Conservation (phyloP, 1,284 basidiomycete species). For the Heterobasidion occidentale region DNA sequence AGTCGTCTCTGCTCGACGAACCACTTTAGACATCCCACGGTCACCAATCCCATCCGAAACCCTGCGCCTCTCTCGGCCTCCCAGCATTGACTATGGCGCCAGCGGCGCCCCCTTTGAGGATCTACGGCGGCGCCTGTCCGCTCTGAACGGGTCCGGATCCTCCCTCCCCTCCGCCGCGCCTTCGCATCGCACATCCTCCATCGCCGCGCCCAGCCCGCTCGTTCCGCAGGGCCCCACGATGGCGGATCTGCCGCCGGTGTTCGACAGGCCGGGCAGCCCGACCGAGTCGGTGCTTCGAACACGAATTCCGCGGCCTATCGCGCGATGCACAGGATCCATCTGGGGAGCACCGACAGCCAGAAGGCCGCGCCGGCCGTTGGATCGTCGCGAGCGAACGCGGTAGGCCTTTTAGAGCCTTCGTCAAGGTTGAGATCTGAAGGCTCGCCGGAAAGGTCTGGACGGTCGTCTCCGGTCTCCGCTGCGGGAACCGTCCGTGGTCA, state of each 20-base stretch:
- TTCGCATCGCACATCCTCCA: slow-evolving; percentile 33
- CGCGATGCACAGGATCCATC: slow-evolving; percentile 52
- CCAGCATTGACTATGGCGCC: slow-evolving; percentile 34
- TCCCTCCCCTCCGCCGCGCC: slow-evolving; percentile 44
- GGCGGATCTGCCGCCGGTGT: slow-evolving; percentile 25
- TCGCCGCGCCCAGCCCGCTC: slow-evolving; percentile 15
- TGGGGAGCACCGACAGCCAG: slow-evolving; percentile 61
- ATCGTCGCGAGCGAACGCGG: slow-evolving; percentile 70
- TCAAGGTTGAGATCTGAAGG: slow-evolving; percentile 52
- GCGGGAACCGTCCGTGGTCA: slow-evolving; percentile 43
- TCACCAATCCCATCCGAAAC: slow-evolving; percentile 36
- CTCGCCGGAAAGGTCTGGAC: slow-evolving; percentile 59
- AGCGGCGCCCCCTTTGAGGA: slow-evolving; percentile 62
- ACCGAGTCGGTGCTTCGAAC: slow-evolving; percentile 68
- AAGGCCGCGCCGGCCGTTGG: slow-evolving; percentile 83
- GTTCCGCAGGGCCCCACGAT: slow-evolving; percentile 25
- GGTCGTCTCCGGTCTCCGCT: slow-evolving; percentile 60
- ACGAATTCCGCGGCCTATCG: slow-evolving; percentile 55
- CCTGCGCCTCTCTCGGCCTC: slow-evolving; percentile 33
- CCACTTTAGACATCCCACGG: slow-evolving; percentile 27
- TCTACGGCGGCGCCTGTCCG: slow-evolving; percentile 59
- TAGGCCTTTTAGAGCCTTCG: slow-evolving; percentile 68
- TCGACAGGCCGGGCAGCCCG: slow-evolving; percentile 59
- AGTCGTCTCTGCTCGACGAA: slow-evolving; percentile 25
- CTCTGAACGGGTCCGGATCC: slow-evolving; percentile 60